Conservation (phyloP, 352 stramenopile genomes). For the Globisporangium orthogonon region DNA sequence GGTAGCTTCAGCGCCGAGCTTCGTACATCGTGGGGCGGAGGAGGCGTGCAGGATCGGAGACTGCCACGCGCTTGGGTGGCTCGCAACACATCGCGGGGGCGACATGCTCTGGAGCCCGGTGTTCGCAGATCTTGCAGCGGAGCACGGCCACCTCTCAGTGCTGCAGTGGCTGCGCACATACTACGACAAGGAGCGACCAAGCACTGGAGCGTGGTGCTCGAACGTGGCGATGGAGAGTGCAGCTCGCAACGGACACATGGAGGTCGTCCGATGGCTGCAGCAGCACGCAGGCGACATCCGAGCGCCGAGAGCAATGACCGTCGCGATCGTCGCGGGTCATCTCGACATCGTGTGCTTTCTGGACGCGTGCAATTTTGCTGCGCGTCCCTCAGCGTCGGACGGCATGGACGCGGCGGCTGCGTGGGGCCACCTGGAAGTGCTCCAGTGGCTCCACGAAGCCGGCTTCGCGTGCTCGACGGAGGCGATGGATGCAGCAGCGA, state of each 20-base stretch:
- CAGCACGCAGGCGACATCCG: background rate
- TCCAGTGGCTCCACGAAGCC: conserved; percentile 5
- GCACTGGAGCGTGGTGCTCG: background rate
- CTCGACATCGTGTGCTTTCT: conserved; percentile 8
- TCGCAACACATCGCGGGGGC: background rate
- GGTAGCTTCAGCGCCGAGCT: background rate
- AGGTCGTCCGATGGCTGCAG: conserved; percentile 5
- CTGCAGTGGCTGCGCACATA: background rate
- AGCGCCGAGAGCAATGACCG: background rate
- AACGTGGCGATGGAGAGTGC: conserved; percentile 1
- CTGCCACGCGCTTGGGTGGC: background rate
- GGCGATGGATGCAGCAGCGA: background rate
- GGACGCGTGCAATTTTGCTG: background rate
- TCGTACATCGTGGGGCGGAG: conserved; percentile 1
- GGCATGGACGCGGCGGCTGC: conserved; percentile 4
- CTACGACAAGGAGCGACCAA: background rate
- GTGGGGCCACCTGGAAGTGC: conserved; percentile 3
- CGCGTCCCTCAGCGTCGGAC: background rate
- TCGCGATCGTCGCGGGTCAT: background rate
- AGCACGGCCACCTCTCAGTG: background rate
- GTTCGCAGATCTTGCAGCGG: background rate
- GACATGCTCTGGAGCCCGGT: background rate
- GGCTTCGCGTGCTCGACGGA: background rate
- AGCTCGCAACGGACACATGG: conserved; percentile 1
- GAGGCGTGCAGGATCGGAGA: background rate